Evolutionary conservation across 495 filamentous ascomycete genomes (phyloP), one percentile per base, ranked within the genome.

Genomic region (Lasiosphaeria hispida): DNA sequence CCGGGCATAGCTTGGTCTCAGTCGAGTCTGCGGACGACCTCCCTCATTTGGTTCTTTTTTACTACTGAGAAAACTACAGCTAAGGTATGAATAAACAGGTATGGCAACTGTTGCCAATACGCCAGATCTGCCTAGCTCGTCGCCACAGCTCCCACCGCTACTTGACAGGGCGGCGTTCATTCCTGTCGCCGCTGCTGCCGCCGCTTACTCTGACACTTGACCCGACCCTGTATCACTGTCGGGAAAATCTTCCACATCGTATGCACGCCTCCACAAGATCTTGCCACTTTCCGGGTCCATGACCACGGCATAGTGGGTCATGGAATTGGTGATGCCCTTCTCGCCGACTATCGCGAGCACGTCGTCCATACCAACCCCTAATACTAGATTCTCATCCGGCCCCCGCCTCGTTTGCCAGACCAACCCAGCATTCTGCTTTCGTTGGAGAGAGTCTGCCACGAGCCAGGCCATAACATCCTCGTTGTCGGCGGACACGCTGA

Each of bases 281-380:
- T 10, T 42, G 3, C 62, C 62, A 7, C 33, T 34, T 11, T 40
- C 11, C 11, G 62, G 58, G 18, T 65, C 62, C 62, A 65, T 65
- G 10, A 65, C 54, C 33, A 61, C 58, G n/a, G 58, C 58, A 19
- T 65, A 65, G 45, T 65, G 62, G 19, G 62, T 61, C 45, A 52
- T 41, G 4, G 59, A 55, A 33, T 59, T 53, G 45, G 40, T 61
- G 37, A 65, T 61, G 11, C 56, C 44, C 18, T 34, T 40, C 30
- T 51, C 36, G 13, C 37, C 30, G 10, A 65, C 44, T 18, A 65
- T 33, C 10, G 19, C 9, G 33, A 61, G 33, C 19, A 61, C 58
- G 23, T 61, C 62, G 1, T 59, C 50, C 13, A 56, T 7, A 9
- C 33, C 40, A 7, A 65, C 51, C 1, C 43, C 53, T 13, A n/a